Percentiles rank a stretch among this genome's conserved stretches.
These are phyloP conservation scores for Termitomyces sp. DNA, from an alignment of 768 basidiomycete species.

Conservation along the genomic window DNA sequence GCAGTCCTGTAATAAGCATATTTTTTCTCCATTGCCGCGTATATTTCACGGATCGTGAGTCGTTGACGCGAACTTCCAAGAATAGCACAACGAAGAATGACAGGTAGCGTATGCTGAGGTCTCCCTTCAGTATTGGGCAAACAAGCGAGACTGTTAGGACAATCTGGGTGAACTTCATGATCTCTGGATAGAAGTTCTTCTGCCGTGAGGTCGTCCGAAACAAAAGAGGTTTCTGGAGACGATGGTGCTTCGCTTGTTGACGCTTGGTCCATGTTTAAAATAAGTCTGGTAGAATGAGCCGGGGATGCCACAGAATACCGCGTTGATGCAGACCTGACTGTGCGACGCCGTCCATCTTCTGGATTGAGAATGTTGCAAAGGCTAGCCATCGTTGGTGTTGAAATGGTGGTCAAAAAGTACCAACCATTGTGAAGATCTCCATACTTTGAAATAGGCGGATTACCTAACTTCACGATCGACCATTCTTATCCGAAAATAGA, in stretches of 20 bases:
- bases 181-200: constrained; percentile 19
- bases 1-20: constrained; percentile 78
- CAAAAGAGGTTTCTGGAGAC: constrained; percentile 19
- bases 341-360: constrained; percentile 30
- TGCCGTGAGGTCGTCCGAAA: constrained; percentile 24
- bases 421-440: constrained; percentile 16
- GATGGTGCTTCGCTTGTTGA: constrained; percentile 27
- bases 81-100: constrained; percentile 81
- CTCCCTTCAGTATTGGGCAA: constrained; percentile 73
- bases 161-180: constrained; percentile 66
- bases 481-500: constrained; percentile 8
- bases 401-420: constrained; percentile 19
- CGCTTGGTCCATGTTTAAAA: constrained; percentile 21
- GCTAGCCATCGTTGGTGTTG: constrained; percentile 39
- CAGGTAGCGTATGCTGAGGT: constrained; percentile 80
- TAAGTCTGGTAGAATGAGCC: constrained; percentile 17
- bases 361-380: constrained; percentile 55
- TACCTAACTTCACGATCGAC: constrained; percentile 18
- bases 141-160: constrained; percentile 73
- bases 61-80: constrained; percentile 70
- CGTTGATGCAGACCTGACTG: constrained; percentile 33
- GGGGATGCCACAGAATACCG: constrained; percentile 8
- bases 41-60: constrained; percentile 80
- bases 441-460: constrained; percentile 6
- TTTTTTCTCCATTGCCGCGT: constrained; percentile 82